Conservation (phyloP, 805 yeast genomes). For the Candida hungchunana region DNA sequence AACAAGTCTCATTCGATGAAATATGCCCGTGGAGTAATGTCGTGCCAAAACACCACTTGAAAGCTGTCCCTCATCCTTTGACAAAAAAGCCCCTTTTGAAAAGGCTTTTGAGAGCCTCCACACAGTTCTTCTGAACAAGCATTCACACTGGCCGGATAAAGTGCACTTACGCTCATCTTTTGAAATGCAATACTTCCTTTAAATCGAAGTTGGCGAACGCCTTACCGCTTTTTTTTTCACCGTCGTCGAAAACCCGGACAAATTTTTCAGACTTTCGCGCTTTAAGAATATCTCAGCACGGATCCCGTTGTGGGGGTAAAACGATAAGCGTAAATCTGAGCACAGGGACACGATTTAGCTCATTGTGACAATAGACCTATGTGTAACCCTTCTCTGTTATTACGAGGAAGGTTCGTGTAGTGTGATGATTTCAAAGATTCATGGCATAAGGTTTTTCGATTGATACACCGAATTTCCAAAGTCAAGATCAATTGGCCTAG, state of each 20-base stretch:
- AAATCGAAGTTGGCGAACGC: not conserved
- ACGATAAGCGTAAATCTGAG: slow-evolving; percentile 11
- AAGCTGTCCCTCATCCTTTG: no score
- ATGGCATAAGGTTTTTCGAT: no score
- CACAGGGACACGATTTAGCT: no score
- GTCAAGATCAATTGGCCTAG: no score
- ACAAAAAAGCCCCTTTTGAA: not conserved
- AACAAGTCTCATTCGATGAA: no score
- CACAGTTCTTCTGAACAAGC: not conserved
- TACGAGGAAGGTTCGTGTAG: no score
- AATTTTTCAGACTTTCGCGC: slow-evolving; percentile 12
- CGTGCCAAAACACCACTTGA: no score
- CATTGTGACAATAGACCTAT: no score
- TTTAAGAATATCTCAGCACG: slow-evolving; percentile 19
- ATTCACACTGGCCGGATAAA: not conserved
- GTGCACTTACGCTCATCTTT: slow-evolving; percentile 20
- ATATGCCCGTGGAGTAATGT: no score
- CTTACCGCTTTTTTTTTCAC: slow-evolving; percentile 13
- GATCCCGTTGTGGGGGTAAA: not conserved
- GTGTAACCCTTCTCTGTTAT: no score
- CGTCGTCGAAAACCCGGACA: slow-evolving; percentile 19
- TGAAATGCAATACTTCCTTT: slow-evolving; percentile 4
- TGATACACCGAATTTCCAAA: no score
- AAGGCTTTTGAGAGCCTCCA: not conserved
- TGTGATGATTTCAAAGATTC: no score